Conservation (phyloP, 2,329 filamentous ascomycete genomes). For the Penicillium brasilianum region DNA sequence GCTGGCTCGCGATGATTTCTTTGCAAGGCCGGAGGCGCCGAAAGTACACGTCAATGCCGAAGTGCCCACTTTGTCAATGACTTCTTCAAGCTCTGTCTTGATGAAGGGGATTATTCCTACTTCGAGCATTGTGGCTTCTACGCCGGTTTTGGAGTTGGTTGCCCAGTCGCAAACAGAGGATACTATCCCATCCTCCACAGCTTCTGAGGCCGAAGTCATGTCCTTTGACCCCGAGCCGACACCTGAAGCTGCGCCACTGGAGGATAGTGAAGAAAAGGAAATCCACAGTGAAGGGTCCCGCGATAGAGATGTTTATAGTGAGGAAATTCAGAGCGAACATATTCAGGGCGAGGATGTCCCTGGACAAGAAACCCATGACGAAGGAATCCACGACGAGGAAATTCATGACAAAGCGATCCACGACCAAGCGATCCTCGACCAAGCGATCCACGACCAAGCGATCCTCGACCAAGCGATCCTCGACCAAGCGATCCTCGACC, state of each 20-base stretch:
- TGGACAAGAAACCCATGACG: background rate
- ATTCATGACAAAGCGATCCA: no score
- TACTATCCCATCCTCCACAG: background rate
- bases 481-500: no score
- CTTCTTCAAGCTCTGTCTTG: background rate
- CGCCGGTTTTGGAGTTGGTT: background rate
- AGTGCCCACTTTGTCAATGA: background rate
- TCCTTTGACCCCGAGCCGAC: background rate
- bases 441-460: no score
- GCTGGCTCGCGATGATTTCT: constrained; percentile 14
- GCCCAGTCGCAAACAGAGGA: background rate
- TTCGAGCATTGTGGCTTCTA: background rate
- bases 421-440: no score
- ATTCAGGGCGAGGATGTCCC: background rate
- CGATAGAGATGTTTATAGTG: background rate
- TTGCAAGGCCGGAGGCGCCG: background rate
- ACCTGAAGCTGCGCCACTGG: background rate
- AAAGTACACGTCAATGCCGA: background rate
- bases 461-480: no score
- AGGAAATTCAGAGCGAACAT: background rate
- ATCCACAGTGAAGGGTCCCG: background rate
- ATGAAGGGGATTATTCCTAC: background rate
- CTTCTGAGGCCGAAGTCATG: background rate
- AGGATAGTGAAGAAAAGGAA: background rate
- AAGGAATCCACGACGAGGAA: background rate